Base-by-base conservation (phyloP, 495 filamentous ascomycete genomes). In the Aspergillus affinis region DNA sequence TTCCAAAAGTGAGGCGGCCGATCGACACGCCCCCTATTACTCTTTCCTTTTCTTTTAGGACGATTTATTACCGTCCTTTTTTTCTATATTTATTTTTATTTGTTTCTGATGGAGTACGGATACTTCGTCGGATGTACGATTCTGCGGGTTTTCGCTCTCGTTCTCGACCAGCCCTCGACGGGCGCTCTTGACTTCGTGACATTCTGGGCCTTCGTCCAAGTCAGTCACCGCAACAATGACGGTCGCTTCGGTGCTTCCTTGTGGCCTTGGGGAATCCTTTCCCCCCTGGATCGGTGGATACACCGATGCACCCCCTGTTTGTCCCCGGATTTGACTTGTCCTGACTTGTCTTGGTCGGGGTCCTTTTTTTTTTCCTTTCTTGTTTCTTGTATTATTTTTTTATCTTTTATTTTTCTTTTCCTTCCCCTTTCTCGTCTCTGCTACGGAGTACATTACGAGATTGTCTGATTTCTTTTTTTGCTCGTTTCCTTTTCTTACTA, bases 1-100 rank as follows among this genome's bases (percentile, higher is more conserved):
- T 72, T 62, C 57, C 26, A 52, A 61, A 65, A 64, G 65, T 63
- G 58, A 63, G 64, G 63, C 61, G 59, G 58, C 46, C 17, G 64
- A 65, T 67, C 63, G 65, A 58, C 65, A 52, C 30, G 47, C 19
- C 23, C 23, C 41, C 54, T n/a, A 19, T 50, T 44, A 26, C 4
- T 20, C 20, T 29, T 51, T 54, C 49, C 45, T 60, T 54, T 44
- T 58, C 32, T 32, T 50, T 61, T 50, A 30, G 27, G 48, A 23
- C 29, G 9, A 15, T 32, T 32, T 29, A 7, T 29, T n/a, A 29
- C 27, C 19, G 7, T 27, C 26, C 50, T 23, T 52, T 52, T 52
- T 52, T n/a, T 9, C 6, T 48, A 21, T 18, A 15, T 15, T 26
- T 49, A 19, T 19, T 29, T 7, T 26, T 52, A 27, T 32, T 8